Evolutionary conservation across 352 stramenopile species (phyloP).

Genomic region (Phytophthora citricola): DNA sequence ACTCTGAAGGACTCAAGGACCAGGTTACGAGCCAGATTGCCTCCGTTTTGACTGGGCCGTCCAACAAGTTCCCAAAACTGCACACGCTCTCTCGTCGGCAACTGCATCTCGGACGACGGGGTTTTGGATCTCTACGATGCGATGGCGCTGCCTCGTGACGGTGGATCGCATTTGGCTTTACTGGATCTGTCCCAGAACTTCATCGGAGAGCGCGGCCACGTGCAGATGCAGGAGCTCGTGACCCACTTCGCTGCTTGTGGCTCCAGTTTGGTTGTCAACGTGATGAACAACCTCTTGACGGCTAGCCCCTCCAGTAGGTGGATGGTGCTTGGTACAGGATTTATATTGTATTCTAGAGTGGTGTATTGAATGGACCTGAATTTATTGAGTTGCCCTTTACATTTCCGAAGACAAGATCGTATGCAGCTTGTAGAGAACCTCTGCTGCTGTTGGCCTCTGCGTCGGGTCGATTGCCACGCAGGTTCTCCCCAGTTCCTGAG

Average conservation of each 20-base stretch:
- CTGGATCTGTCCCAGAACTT: slow-evolving; percentile 66
- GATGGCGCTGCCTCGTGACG: slow-evolving; percentile 20
- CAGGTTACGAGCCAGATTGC: slow-evolving; percentile 54
- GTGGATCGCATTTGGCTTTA: slow-evolving; percentile 8
- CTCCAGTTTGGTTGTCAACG: slow-evolving; percentile 33
- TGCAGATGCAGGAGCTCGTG: slow-evolving; percentile 50
- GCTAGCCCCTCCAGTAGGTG: slow-evolving; percentile 9
- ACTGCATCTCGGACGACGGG: slow-evolving; percentile 66
- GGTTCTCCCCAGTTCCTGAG: slow-evolving; percentile 6
- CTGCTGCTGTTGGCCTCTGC: slow-evolving; percentile 19
- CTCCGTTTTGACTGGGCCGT: slow-evolving; percentile 32
- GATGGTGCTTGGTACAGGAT: neutral
- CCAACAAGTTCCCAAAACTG: slow-evolving; percentile 40
- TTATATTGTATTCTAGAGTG: slow-evolving; percentile 6
- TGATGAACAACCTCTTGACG: slow-evolving; percentile 48
- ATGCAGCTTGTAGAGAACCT: slow-evolving; percentile 47
- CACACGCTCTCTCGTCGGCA: slow-evolving; percentile 48
- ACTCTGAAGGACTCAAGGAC: slow-evolving; percentile 57
- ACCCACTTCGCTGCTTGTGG: slow-evolving; percentile 30
- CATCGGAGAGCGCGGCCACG: slow-evolving; percentile 55
- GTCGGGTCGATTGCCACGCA: slow-evolving; percentile 25
- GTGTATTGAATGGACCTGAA: slow-evolving; percentile 11
- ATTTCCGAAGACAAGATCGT: slow-evolving; percentile 22
- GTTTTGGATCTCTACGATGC: slow-evolving; percentile 46
- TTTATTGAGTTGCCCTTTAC: neutral